Base-by-base conservation (phyloP, 2,329 filamentous ascomycete species). In the Orbilia brochopaga region DNA sequence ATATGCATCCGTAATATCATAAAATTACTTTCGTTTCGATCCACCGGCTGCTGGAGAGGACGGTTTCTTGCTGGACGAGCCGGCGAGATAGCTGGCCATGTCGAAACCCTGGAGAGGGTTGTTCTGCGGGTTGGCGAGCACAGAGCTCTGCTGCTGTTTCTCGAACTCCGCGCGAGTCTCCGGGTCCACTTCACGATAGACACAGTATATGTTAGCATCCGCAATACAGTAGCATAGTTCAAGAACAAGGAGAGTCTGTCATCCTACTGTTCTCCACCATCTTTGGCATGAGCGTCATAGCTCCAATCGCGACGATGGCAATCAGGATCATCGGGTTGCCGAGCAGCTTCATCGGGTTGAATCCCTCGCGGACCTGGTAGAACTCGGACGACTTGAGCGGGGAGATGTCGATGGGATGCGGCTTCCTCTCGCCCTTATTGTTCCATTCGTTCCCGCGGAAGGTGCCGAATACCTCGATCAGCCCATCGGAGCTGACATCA, bases 231-330 rank as follows among this genome's bases (percentile, higher is more conserved):
- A 42, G 7, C 8, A 51, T 59, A n/a, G n/a, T n/a, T n/a, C n/a
- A 27, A 21, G 44, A 27, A 60, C 23, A 60, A 35, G 40, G 5
- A 6, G n/a, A n/a, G n/a, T n/a, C n/a, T n/a, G n/a, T n/a, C 15
- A 19, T 85, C 91, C 74, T 86, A 97, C 92, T 96, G 79, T 94
- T 97, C 57, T 97, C 92, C 82, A 97, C 87, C 63, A 99, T 80
- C 80, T 97, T 94, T 13, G 94, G 94, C 90, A 97, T 91, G 75
- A 92, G 92, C 77, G 97, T 85, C 74, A 96, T 92, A 75, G 97
- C 83, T 3, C 82, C 88, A 82, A 97, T 86, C 73, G 88, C 91
- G 42, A 94, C 87, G 35, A 96, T 81, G 2, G 89, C 92, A 83
- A 99, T 89, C 72, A 99, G 84, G 74, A 97, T 97, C 92, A 97